Evolutionary conservation across 495 filamentous ascomycete species (phyloP).

Genomic region (Cercophora sp.): DNA sequence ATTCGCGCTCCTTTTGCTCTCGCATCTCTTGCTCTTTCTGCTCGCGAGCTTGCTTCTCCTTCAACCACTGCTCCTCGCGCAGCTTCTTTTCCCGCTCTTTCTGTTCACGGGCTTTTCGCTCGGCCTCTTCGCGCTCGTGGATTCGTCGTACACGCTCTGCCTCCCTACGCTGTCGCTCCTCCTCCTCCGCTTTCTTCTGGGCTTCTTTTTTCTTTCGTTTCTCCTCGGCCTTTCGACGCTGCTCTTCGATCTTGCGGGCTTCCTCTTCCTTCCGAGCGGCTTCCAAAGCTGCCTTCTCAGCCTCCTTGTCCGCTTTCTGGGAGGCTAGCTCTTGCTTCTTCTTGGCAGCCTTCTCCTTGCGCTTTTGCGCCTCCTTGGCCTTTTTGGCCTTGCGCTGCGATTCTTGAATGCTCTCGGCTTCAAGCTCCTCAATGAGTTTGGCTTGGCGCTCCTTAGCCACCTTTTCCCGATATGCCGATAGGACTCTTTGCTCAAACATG

Average conservation of each 20-base stretch:
- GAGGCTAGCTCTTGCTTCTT: conserved; percentile 86
- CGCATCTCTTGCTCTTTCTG: conserved; percentile 45
- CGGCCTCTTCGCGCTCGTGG: conserved; percentile 80
- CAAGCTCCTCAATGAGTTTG: conserved; percentile 85
- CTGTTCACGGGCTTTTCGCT: conserved; percentile 70
- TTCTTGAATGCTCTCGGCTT: conserved; percentile 72
- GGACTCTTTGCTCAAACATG: conserved; percentile 98
- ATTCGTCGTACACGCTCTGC: conserved; percentile 58
- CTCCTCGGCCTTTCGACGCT: conserved; percentile 75
- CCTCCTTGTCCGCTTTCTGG: conserved; percentile 79
- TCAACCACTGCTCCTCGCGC: conserved; percentile 55
- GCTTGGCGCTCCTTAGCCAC: conserved; percentile 87
- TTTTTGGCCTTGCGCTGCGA: conserved; percentile 85
- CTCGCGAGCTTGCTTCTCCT: conserved; percentile 67
- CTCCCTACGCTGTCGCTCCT: conserved; percentile 70
- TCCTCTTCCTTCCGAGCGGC: conserved; percentile 70
- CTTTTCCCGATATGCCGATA: conserved; percentile 96
- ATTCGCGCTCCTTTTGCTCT: conserved; percentile 62
- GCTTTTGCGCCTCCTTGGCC: conserved; percentile 86
- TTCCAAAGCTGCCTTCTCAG: conserved; percentile 89
- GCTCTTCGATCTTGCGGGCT: conserved; percentile 75
- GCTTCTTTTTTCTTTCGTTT: conserved; percentile 87
- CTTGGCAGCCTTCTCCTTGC: conserved; percentile 81
- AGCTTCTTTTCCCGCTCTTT: conserved; percentile 87
- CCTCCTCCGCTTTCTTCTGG: conserved; percentile 85